phyloP scores from a whole-genome alignment of 257 asterid genomes.

The Linderniella brevidens region DNA sequence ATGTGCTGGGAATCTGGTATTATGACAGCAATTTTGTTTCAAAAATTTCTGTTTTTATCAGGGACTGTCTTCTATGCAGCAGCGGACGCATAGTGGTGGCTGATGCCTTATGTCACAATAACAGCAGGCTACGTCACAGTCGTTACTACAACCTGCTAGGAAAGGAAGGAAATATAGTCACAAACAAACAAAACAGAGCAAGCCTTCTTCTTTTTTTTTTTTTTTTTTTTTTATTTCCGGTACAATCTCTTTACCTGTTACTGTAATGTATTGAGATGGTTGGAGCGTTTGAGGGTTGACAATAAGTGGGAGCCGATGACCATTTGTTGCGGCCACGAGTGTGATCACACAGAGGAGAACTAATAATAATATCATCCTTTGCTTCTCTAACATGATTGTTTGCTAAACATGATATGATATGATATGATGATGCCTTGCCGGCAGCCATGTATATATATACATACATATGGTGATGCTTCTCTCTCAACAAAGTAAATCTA shows the following conservation, averaged over 20 bases:
- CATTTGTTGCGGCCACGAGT: slow-evolving; percentile 9
- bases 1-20: no score
- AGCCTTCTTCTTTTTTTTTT: no score
- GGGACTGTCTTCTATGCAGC: slow-evolving; percentile 24
- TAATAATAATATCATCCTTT: no score
- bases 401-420: no score
- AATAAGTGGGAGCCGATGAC: slow-evolving; percentile 17
- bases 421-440: no score
- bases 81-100: slow-evolving; percentile 28
- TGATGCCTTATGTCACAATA: slow-evolving; percentile 28
- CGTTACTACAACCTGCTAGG: slow-evolving; percentile 22
- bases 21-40: no score
- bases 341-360: slow-evolving; percentile 5
- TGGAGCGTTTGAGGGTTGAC: slow-evolving; percentile 18
- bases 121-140: slow-evolving; percentile 37
- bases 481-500: slow-evolving; percentile 5
- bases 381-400: no score
- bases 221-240: not conserved
- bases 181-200: not conserved
- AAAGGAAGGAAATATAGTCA: not conserved
- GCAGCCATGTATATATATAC: no score
- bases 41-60: no score
- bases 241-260: slow-evolving; percentile 13
- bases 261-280: slow-evolving; percentile 13
- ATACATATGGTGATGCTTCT: no score